These are phyloP conservation scores for Suhomyces atakaporum DNA, from an alignment of 1,139 yeast genomes.

Conservation along the genomic window DNA sequence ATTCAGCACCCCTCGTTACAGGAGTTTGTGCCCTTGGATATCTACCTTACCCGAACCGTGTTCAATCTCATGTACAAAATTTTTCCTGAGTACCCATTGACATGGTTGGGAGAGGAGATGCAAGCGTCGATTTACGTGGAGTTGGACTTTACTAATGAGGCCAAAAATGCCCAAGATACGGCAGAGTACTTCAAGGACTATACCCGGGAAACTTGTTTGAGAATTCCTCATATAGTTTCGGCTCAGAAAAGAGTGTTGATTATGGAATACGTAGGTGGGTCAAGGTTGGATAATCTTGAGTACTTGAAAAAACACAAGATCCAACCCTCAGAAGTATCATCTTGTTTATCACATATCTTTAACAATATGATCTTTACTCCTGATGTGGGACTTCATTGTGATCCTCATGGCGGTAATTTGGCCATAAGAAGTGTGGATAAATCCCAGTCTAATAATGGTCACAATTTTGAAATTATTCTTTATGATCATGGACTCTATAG, in stretches of 20 bases:
- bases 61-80: conserved; percentile 72
- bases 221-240: conserved; percentile 71
- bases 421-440: conserved; percentile 63
- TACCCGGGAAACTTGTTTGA: conserved; percentile 65
- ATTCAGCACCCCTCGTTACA: conserved; percentile 89
- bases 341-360: conserved; percentile 86
- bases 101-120: conserved; percentile 93
- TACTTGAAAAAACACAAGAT: conserved; percentile 66
- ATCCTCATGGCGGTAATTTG: conserved; percentile 96
- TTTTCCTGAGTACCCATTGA: conserved; percentile 90
- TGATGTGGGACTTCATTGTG: conserved; percentile 90
- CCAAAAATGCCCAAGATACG: conserved; percentile 73
- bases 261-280: conserved; percentile 87
- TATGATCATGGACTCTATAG: conserved; percentile 96
- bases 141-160: conserved; percentile 84
- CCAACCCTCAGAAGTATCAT: conserved; percentile 74
- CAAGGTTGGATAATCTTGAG: conserved; percentile 74
- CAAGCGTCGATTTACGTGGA: conserved; percentile 85
- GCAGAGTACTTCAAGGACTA: conserved; percentile 62
- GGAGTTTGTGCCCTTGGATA: conserved; percentile 89
- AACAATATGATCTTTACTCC: conserved; percentile 96
- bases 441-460: conserved; percentile 47
- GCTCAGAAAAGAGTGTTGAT: conserved; percentile 73
- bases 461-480: conserved; percentile 85
- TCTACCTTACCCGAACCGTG: conserved; percentile 72